A percentile compares a stretch with the other conserved stretches of the same genome.
Evolutionary conservation across 164 flowering plant genomes (phyloP).

Genomic region (Euptelea pleiosperma): DNA sequence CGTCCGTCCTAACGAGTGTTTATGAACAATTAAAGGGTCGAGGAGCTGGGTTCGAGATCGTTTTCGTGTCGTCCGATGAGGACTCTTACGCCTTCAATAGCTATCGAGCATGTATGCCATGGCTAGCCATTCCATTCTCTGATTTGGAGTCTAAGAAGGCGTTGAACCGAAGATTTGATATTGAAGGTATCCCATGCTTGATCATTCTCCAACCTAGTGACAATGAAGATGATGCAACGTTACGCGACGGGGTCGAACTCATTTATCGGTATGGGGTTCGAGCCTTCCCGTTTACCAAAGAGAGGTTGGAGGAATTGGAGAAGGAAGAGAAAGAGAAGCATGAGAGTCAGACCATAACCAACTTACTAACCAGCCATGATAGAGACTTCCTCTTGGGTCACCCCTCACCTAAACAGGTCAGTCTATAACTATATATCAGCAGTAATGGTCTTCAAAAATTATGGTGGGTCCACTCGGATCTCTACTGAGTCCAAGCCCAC

Average conservation of each 20-base stretch:
- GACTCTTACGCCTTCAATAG: conserved; percentile 42
- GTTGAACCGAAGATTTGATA: conserved; percentile 37
- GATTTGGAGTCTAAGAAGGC: conserved; percentile 50
- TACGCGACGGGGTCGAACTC: conserved; percentile 53
- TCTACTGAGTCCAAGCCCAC: not conserved
- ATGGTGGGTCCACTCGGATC: not conserved
- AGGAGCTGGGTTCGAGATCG: conserved; percentile 41
- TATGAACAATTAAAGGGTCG: conserved; percentile 39
- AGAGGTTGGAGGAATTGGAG: conserved; percentile 45
- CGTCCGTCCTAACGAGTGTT: conserved; percentile 22
- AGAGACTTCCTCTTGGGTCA: conserved; percentile 52
- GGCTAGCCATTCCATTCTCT: conserved; percentile 66
- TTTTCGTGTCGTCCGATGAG: conserved; percentile 67
- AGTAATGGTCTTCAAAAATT: not conserved
- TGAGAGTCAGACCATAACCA: conserved; percentile 49
- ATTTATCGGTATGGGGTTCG: conserved; percentile 45
- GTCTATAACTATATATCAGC: not conserved
- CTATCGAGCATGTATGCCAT: conserved; percentile 53
- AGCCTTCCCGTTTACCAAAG: conserved; percentile 58
- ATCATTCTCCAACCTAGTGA: conserved; percentile 47
- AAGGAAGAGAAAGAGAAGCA: conserved; percentile 43
- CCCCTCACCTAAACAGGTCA: conserved; percentile 35
- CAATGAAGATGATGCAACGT: conserved; percentile 19
- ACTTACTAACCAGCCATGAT: conserved; percentile 33
- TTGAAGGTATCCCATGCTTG: conserved; percentile 59